Percentiles rank a stretch among this genome's conserved stretches.
phyloP scores from a whole-genome alignment of 1,139 yeast genomes.

The Meyerozyma athensensis region DNA sequence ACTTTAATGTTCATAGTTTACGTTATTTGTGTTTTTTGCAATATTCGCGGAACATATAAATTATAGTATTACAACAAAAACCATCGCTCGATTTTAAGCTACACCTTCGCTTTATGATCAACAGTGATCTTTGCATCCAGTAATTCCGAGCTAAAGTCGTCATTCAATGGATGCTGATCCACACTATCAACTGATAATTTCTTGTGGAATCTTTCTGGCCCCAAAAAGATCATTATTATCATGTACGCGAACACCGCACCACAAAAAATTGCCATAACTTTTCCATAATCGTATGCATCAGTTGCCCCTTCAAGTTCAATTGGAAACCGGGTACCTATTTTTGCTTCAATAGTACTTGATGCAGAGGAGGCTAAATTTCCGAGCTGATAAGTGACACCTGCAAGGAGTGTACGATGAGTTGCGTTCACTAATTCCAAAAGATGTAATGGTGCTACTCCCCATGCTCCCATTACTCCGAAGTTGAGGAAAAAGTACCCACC shows the following conservation, averaged over 20 bases:
- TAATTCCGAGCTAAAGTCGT: background rate
- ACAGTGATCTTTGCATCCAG: background rate
- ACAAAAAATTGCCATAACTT: constrained; percentile 36
- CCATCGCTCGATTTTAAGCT: no score
- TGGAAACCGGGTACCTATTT: constrained; percentile 29
- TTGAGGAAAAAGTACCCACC: constrained; percentile 22
- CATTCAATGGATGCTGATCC: background rate
- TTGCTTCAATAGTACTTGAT: constrained; percentile 33
- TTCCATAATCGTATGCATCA: constrained; percentile 28
- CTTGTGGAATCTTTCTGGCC: constrained; percentile 25
- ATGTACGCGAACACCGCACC: constrained; percentile 32
- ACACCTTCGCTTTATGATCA: background rate
- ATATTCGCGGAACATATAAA: no score
- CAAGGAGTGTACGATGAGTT: constrained; percentile 30
- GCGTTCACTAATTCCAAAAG: constrained; percentile 34
- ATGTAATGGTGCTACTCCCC: constrained; percentile 37
- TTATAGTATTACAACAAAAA: no score
- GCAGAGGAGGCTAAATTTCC: constrained; percentile 38
- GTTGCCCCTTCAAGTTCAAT: constrained; percentile 11
- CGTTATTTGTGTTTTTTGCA: no score
- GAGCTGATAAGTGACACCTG: constrained; percentile 36
- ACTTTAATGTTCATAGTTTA: no score
- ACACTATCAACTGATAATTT: constrained; percentile 4
- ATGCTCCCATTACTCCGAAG: constrained; percentile 33
- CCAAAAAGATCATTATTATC: constrained; percentile 23